Evolutionary conservation across 2,329 filamentous ascomycete species (phyloP).

Genomic region (Colletotrichum trifolii): DNA sequence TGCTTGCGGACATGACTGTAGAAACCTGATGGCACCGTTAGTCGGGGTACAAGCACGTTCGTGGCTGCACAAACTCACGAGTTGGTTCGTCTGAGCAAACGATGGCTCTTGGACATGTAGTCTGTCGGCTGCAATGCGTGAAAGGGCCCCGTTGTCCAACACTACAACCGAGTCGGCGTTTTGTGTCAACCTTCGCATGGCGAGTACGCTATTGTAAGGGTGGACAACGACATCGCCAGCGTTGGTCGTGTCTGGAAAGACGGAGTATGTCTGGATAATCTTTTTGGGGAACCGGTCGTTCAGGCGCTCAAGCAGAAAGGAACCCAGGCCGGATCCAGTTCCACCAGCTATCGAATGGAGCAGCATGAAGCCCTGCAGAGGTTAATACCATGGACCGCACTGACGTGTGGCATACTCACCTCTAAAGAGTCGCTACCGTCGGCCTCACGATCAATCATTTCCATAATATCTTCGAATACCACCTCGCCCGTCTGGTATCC

Average conservation of each 20-base stretch:
- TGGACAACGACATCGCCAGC: conserved; percentile 94
- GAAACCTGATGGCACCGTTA: conserved; percentile 68
- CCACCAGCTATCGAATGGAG: conserved; percentile 97
- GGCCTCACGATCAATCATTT: conserved; percentile 99
- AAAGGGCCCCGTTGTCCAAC: conserved; percentile 93
- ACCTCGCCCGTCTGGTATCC: conserved; percentile 93
- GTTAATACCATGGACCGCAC: not conserved
- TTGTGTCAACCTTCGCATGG: conserved; percentile 90
- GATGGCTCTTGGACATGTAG: conserved; percentile 95
- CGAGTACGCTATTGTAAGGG: conserved; percentile 95
- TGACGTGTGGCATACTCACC: conserved; percentile 53
- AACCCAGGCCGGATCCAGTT: conserved; percentile 94
- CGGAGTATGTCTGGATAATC: conserved; percentile 98
- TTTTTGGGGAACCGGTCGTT: conserved; percentile 99
- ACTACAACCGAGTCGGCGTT: conserved; percentile 99
- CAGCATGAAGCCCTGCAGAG: conserved; percentile 88
- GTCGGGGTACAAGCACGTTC: not conserved
- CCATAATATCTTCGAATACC: conserved; percentile 96
- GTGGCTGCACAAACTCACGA: conserved; percentile 62
- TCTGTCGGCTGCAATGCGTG: conserved; percentile 92
- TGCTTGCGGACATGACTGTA: conserved; percentile 98
- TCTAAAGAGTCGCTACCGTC: conserved; percentile 98
- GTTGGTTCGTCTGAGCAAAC: conserved; percentile 96
- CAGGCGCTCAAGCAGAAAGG: conserved; percentile 91
- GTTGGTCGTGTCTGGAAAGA: conserved; percentile 93